Base-by-base conservation (phyloP, 345 rosid genomes). In the Lepidium africanum region DNA sequence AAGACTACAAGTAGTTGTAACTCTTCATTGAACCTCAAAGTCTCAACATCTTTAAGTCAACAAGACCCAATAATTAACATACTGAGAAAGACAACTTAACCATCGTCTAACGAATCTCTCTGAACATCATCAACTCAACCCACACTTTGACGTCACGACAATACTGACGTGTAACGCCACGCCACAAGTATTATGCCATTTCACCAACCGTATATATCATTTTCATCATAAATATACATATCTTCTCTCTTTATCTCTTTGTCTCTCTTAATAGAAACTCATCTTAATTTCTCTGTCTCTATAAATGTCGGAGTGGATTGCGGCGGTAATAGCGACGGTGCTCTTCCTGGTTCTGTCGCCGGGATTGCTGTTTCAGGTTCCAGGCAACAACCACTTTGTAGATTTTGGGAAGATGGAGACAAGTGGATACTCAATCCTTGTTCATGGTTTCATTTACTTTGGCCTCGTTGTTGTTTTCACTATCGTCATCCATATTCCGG, bases 371-470 rank as follows among this genome's bases (percentile, higher is more conserved):
- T 71, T 71, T 71, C 76, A 71, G 30, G 23, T 71, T 46, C 76
- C 70, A 3, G 74, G 74, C 3, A 71, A 63, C 50, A 0, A 54
- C 16, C 0, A 46, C 3, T 63, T 63, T 45, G 70, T 71, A 45
- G 76, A 71, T 25, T 71, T 63, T 16, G 76, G 50, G 56, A 71
- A 45, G 50, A 46, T 65, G 65, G 71, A 72, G 38, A 72, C 76
- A 15, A 72, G 76, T 11, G 65, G 59, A 2, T 16, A 13, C 59
- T 65, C 76, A 12, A 65, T 72, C 14, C 37, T 72, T 55, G 0
- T 32, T 1, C 76, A 72, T 3, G 60, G 71, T 8, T 17, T 65
- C 12, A 19, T 72, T 37, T 72, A 54, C 71, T 72, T 72, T 5
- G 76, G 76, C 45, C 37, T 72, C 8, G 41, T 72, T 6, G 36